Evolutionary conservation across 768 basidiomycete genomes (phyloP).

Genomic region (Lactarius hatsudake): DNA sequence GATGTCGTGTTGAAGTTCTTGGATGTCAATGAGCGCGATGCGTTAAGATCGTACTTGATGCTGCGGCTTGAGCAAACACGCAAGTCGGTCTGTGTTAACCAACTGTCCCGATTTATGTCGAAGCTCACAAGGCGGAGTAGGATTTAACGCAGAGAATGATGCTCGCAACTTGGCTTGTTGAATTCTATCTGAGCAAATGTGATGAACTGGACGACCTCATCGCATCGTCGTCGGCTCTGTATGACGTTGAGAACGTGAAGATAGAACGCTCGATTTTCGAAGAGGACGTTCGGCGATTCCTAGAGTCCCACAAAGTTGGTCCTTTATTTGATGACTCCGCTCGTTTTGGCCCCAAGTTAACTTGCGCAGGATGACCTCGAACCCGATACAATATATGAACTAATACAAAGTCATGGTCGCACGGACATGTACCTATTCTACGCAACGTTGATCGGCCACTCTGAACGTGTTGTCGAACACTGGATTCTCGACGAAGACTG

Average conservation of each 20-base stretch:
- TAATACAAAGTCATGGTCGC: conserved; percentile 90
- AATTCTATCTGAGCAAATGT: conserved; percentile 95
- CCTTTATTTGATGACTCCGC: not conserved
- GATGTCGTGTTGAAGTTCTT: conserved; percentile 89
- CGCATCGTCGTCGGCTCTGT: conserved; percentile 77
- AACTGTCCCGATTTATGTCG: not conserved
- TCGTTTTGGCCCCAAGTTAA: not conserved
- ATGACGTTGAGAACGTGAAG: conserved; percentile 81
- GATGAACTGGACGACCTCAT: conserved; percentile 94
- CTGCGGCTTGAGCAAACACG: conserved; percentile 82
- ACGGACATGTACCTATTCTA: conserved; percentile 91
- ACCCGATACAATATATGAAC: conserved; percentile 80
- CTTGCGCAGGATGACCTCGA: conserved; percentile 72
- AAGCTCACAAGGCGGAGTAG: conserved; percentile 39
- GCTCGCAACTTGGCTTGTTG: conserved; percentile 97
- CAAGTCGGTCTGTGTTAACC: conserved; percentile 58
- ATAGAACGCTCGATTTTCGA: conserved; percentile 80
- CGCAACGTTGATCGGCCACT: conserved; percentile 79
- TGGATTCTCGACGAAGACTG: conserved; percentile 93
- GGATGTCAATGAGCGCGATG: conserved; percentile 86
- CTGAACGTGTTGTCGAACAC: conserved; percentile 81
- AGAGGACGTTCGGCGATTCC: conserved; percentile 90
- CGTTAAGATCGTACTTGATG: conserved; percentile 84
- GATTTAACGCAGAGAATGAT: conserved; percentile 94
- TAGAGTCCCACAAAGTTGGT: conserved; percentile 88